Evolutionary conservation across 108 stramenopile species (phyloP), one percentile per base, ranked within the genome.

Genomic region (Stephanodiscus minutulus): DNA sequence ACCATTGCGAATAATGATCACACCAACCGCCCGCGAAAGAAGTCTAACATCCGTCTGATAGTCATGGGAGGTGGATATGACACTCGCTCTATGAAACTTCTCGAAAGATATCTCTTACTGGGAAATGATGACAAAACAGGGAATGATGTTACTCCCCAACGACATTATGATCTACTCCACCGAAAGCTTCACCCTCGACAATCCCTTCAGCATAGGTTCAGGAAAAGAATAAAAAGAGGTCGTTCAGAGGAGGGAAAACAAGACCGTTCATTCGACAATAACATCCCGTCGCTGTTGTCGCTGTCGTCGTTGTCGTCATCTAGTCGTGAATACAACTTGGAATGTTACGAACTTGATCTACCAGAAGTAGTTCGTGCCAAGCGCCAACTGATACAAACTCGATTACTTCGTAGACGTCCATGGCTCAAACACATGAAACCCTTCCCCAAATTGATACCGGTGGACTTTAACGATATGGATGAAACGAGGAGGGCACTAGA

Each of bases 1-100:
- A 33, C 31, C 5, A 33, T 33, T 44, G 3, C 60, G 27, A 64
- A 22, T n/a, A 33, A 33, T 33, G 31, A 33, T 33, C 31, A 33
- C 17, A 12, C 20, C 1, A 21, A 27, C 13, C 29, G 35, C 17
- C 57, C 6, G 52, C 50, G 1, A 55, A 35, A 22, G 18, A 43
- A 48, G 17, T 52, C 49, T 24, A 85, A 79, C 44, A 82, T 89
- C 10, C 81, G 84, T 25, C 57, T 92, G 29, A 77, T 92, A 21
- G 66, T 82, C 37, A 76, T 92, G 73, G 91, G 91, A 37, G 88
- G 82, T 46, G 91, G 91, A 17, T 92, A 92, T 64, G 91, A 92
- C 70, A 81, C 78, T 1, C 85, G 91, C 46, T 72, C 66, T 22
- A 64, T 87, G 17, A 87, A 86, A 33, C 54, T 89, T 35, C 48